These are phyloP conservation scores for Exsudoporus frostii DNA, from an alignment of 768 basidiomycete genomes.

Conservation along the genomic window DNA sequence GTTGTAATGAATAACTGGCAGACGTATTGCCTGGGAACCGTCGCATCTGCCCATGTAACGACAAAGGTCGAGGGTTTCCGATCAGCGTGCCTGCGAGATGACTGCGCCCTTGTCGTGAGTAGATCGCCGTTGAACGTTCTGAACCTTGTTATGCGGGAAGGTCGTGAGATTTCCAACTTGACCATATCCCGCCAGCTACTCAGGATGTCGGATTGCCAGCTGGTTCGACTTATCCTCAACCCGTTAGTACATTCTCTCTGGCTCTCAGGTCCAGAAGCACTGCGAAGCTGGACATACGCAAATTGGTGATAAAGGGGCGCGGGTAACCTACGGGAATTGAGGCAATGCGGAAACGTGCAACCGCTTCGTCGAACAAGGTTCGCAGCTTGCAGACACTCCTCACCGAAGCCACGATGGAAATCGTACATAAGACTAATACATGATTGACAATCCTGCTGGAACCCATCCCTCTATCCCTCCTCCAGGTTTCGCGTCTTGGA, in stretches of 20 bases:
- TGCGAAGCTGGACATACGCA: constrained; percentile 12
- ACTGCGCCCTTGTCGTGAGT: constrained; percentile 3
- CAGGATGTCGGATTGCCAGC: neutral
- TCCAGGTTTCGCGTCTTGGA: constrained; percentile 13
- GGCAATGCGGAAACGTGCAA: constrained; percentile 30
- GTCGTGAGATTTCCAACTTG: constrained; percentile 8
- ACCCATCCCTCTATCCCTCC: constrained; percentile 8
- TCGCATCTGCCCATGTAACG: neutral
- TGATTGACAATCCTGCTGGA: constrained; percentile 16
- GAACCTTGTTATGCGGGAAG: neutral
- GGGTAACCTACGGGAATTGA: constrained; percentile 33
- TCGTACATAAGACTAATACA: constrained; percentile 26
- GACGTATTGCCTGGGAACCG: constrained; percentile 12
- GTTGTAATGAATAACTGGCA: constrained; percentile 13
- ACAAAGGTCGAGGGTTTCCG: constrained; percentile 1
- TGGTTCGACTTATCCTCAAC: neutral
- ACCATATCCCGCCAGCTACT: neutral
- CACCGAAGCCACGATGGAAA: constrained; percentile 35
- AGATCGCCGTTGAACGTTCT: constrained; percentile 18
- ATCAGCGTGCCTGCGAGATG: constrained; percentile 12
- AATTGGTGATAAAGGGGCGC: constrained; percentile 26
- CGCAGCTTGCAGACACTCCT: constrained; percentile 25
- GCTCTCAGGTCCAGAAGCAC: constrained; percentile 18
- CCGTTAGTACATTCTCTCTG: neutral
- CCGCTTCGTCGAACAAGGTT: constrained; percentile 13